Conservation (phyloP, 1,284 basidiomycete genomes). For the Ceratobasidium theobromae region DNA sequence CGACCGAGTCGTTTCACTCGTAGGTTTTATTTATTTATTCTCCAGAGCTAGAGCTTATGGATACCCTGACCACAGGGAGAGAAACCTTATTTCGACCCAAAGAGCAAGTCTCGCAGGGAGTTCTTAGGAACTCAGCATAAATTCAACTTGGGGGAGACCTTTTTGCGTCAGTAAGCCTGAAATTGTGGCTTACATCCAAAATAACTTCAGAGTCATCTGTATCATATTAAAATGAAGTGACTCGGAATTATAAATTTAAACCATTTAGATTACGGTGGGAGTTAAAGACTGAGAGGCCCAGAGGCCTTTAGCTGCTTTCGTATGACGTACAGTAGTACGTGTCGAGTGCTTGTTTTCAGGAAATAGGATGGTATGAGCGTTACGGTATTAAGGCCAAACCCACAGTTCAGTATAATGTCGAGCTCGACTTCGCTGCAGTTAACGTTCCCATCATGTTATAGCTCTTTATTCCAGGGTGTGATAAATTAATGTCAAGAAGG, state of each 20-base stretch:
- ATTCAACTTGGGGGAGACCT: slow-evolving; percentile 1
- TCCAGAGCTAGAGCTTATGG: neutral
- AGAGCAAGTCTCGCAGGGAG: slow-evolving; percentile 51
- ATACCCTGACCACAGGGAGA: slow-evolving; percentile 49
- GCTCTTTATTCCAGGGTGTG: too few relatives aligned
- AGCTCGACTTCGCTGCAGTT: too few relatives aligned
- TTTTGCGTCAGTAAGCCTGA: neutral
- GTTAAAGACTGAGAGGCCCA: too few relatives aligned
- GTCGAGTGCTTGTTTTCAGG: too few relatives aligned
- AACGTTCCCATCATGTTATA: too few relatives aligned
- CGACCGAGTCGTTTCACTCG: slow-evolving; percentile 54
- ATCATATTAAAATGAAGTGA: neutral
- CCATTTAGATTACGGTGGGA: too few relatives aligned
- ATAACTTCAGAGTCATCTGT: neutral
- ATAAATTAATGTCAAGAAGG: too few relatives aligned
- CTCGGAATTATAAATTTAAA: neutral
- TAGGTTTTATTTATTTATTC: slow-evolving; percentile 43
- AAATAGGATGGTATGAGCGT: too few relatives aligned
- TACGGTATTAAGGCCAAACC: too few relatives aligned
- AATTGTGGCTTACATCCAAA: neutral
- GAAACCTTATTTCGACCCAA: slow-evolving; percentile 59
- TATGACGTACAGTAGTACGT: too few relatives aligned
- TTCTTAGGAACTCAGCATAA: slow-evolving; percentile 42
- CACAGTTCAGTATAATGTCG: too few relatives aligned
- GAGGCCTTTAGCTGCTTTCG: too few relatives aligned